Base-by-base conservation (phyloP, 768 basidiomycete species). In the Suillus weaverae region DNA sequence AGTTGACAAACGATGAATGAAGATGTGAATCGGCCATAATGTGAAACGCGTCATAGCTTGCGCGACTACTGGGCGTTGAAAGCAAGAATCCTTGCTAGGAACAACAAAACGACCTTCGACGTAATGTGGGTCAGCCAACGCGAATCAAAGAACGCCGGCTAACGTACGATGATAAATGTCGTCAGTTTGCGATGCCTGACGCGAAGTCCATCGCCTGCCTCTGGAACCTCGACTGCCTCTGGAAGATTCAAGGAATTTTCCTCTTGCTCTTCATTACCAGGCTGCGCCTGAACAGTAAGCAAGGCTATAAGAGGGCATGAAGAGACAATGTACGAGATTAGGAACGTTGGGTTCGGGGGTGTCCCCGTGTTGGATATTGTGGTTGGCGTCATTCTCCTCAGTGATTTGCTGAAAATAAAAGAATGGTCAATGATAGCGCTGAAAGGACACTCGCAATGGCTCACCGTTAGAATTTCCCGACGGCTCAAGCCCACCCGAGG, bases 111-210 rank as follows among this genome's bases (percentile, higher is more conserved):
- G 51, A 18, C 51, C 51, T 53, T 16, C 14, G 36, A 60, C 57
- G n/a, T 43, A 11, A 60, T 9, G 14, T 43, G 41, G 5, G 38
- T 60, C 4, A 44, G 57, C 18, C 4, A 9, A 60, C 0, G 36
- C 26, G 8, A 54, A 60, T 60, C 16, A 10, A 60, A 36, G 8
- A 11, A 46, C 41, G 13, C 22, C 16, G 7, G 43, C n/a, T 43
- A 54, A 64, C 63, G 18, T 35, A 64, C 63, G 10, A 64, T 32
- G 30, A 60, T 22, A 4, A 64, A 8, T n/a, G 26, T 43, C 20
- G 13, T 44, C 22, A 64, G 13, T 43, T 57, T 60, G 11, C 30
- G 20, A 26, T n/a, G 63, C 30, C 56, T 57, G 4, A 14, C 13
- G 26, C 7, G 56, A 39, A 33, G 57, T 30, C 3, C 51, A 32